A percentile compares a stretch with the other conserved stretches of the same genome.
Conservation (phyloP, 768 basidiomycete species). For the Suillus cothurnatus region DNA sequence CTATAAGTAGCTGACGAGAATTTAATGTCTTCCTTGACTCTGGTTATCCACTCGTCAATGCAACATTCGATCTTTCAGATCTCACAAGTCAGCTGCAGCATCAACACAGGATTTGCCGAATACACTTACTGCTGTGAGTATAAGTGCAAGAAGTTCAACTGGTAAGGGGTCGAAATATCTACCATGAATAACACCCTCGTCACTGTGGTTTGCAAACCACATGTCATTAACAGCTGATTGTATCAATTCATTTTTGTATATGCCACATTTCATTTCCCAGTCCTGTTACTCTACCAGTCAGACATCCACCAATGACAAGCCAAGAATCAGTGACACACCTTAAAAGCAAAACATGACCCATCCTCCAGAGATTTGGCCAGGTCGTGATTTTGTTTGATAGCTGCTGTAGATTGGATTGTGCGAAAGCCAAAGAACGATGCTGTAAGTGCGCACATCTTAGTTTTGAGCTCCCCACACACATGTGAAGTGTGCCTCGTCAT, state of each 20-base stretch:
- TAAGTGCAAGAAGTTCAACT: slow-evolving; percentile 2
- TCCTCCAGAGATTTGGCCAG: too few species aligned
- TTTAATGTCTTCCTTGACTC: too few species aligned
- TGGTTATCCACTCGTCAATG: too few species aligned
- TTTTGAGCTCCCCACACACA: slow-evolving; percentile 14
- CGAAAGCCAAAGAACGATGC: slow-evolving; percentile 6
- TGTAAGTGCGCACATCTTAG: slow-evolving; percentile 3
- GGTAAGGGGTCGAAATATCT: slow-evolving; percentile 25
- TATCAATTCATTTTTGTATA: slow-evolving; percentile 27
- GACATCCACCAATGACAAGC: background rate
- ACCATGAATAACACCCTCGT: slow-evolving; percentile 25
- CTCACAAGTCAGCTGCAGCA: too few species aligned
- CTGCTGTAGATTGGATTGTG: background rate
- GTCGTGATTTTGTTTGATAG: too few species aligned
- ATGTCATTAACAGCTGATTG: slow-evolving; percentile 26
- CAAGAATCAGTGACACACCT: background rate
- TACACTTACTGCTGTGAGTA: slow-evolving; percentile 2
- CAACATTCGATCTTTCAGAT: background rate
- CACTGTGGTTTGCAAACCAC: slow-evolving; percentile 29
- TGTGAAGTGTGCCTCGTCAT: slow-evolving; percentile 11
- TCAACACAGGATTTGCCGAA: background rate
- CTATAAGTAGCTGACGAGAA: too few species aligned
- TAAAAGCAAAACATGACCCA: too few species aligned
- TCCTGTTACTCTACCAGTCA: slow-evolving; percentile 5
- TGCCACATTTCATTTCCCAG: slow-evolving; percentile 15